Evolutionary conservation across 495 filamentous ascomycete species (phyloP).

Genomic region (Lophiostoma macrostomum): DNA sequence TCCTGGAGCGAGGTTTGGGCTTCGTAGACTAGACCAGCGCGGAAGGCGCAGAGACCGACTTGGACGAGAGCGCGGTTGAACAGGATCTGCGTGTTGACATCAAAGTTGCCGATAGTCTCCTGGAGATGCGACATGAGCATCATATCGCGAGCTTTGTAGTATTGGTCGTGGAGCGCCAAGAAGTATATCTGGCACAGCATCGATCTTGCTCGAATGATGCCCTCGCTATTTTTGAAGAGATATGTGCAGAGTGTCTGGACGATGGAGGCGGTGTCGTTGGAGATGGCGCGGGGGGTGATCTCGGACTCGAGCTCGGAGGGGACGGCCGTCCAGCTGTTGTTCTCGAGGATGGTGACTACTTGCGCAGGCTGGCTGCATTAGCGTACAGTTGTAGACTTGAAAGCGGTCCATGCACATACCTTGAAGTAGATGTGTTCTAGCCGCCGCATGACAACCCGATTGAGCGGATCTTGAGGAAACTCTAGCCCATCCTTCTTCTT

Average conservation of each 20-base stretch:
- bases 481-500: constrained; percentile 68
- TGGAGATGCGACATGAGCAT: constrained; percentile 99
- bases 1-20: constrained; percentile 95
- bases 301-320: constrained; percentile 67
- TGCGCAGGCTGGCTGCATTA: constrained; percentile 63
- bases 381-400: not conserved
- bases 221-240: constrained; percentile 87
- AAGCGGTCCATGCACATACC: constrained; percentile 43
- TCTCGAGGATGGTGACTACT: constrained; percentile 88
- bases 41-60: constrained; percentile 97
- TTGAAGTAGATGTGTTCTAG: constrained; percentile 99
- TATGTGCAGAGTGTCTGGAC: constrained; percentile 90
- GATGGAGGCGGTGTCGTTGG: constrained; percentile 64
- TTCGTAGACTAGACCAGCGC: constrained; percentile 92
- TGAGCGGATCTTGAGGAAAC: constrained; percentile 73
- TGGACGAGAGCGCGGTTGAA: constrained; percentile 98
- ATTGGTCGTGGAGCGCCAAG: constrained; percentile 92
- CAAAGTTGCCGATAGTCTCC: constrained; percentile 91
- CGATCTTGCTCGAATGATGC: constrained; percentile 90
- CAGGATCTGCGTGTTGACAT: constrained; percentile 94
- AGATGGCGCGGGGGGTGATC: constrained; percentile 68
- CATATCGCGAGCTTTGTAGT: constrained; percentile 96
- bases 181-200: constrained; percentile 99
- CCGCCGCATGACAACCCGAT: constrained; percentile 87
- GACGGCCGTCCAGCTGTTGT: constrained; percentile 84